Conservation (phyloP, 2,329 filamentous ascomycete genomes). For the Neofusicoccum laricinum region DNA sequence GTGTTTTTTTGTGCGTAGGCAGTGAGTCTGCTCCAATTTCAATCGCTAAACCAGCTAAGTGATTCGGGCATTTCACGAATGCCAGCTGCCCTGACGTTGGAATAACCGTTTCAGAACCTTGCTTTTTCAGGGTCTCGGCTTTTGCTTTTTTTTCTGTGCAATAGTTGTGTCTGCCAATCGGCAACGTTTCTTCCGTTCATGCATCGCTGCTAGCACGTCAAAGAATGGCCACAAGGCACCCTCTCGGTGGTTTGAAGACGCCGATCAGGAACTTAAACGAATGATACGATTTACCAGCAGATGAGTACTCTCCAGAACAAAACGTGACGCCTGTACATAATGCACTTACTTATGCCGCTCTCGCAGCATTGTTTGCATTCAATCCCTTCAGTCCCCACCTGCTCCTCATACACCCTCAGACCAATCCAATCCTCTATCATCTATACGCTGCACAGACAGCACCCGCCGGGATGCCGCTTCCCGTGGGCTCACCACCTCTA, state of each 20-base stretch:
- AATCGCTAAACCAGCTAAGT: not conserved
- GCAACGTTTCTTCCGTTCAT: not conserved
- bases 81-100: not conserved
- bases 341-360: not conserved
- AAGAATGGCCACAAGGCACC: not conserved
- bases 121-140: not conserved
- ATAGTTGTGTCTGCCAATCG: not conserved
- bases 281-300: not conserved
- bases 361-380: not conserved
- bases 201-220: not conserved
- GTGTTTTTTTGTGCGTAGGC: not conserved
- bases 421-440: not conserved
- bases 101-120: slow-evolving; percentile 9
- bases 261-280: not conserved
- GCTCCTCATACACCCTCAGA: not conserved
- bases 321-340: not conserved
- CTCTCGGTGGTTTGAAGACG: not conserved
- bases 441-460: not conserved
- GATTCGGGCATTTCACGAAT: too few relatives aligned
- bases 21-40: too few relatives aligned
- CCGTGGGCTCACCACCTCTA: not conserved
- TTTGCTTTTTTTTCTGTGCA: not conserved
- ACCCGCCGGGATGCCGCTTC: not conserved
- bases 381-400: too few relatives aligned
- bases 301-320: not conserved